Conservation (phyloP, 805 yeast genomes). For the Huiozyma sinensis region DNA sequence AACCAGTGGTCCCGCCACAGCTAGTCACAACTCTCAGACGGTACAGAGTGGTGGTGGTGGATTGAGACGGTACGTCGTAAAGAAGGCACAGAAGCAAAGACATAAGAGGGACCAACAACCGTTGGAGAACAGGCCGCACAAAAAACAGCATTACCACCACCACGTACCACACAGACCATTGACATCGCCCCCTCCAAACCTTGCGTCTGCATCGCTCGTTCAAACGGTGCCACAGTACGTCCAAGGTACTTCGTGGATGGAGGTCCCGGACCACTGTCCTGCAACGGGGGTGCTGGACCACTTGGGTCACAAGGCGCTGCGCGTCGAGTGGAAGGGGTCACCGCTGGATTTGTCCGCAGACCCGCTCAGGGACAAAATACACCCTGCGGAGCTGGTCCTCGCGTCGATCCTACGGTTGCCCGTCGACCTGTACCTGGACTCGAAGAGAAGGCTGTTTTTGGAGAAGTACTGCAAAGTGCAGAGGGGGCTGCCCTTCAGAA, state of each 20-base stretch:
- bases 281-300: slow-evolving; percentile 49
- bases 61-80: background rate
- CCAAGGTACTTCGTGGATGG: slow-evolving; percentile 51
- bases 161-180: too few relatives aligned
- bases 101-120: background rate
- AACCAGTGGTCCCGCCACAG: too few relatives aligned
- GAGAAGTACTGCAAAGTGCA: slow-evolving; percentile 76
- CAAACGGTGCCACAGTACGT: slow-evolving; percentile 25
- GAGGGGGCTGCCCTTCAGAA: slow-evolving; percentile 68
- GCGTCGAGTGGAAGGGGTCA: slow-evolving; percentile 96
- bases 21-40: too few relatives aligned
- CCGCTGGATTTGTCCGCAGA: slow-evolving; percentile 84
- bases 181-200: too few relatives aligned
- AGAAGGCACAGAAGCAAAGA: background rate
- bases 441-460: slow-evolving; percentile 73
- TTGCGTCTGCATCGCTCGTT: slow-evolving; percentile 23
- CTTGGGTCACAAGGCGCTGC: slow-evolving; percentile 56
- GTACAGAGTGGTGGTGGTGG: too few relatives aligned
- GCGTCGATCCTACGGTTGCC: slow-evolving; percentile 89
- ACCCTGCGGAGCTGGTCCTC: slow-evolving; percentile 81
- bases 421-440: slow-evolving; percentile 68
- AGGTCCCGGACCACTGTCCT: slow-evolving; percentile 79
- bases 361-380: slow-evolving; percentile 61
- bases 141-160: too few relatives aligned
- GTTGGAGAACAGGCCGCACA: too few relatives aligned